Percentiles rank a stretch among this genome's conserved stretches.
These are phyloP conservation scores for Rhamnella rubrinervis DNA, from an alignment of 331 rosid species.

Conservation along the genomic window DNA sequence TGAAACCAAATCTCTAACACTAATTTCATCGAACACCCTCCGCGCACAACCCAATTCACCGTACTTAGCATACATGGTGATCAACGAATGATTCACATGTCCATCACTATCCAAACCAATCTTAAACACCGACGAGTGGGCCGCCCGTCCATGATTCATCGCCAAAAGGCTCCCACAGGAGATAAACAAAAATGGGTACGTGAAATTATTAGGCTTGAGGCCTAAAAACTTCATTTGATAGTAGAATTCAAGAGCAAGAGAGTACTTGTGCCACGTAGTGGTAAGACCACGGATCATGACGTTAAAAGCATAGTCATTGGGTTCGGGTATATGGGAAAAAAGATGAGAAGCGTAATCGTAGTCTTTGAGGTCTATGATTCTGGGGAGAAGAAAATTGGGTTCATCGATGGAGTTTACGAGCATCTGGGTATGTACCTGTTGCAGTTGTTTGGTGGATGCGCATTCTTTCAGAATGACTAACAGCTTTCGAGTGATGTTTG, in stretches of 20 bases:
- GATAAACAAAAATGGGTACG: conserved; percentile 73
- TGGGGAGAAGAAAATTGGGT: conserved; percentile 65
- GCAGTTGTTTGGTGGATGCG: conserved; percentile 35
- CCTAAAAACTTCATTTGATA: conserved; percentile 47
- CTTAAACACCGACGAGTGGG: conserved; percentile 48
- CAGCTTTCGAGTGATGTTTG: conserved; percentile 22
- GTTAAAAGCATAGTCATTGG: conserved; percentile 66
- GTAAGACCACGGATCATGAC: conserved; percentile 78
- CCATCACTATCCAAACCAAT: conserved; percentile 49
- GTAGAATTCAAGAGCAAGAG: conserved; percentile 49
- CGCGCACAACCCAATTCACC: conserved; percentile 49
- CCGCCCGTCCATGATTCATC: conserved; percentile 37
- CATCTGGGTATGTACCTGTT: conserved; percentile 72
- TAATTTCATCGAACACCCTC: conserved; percentile 71
- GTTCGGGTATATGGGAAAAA: conserved; percentile 47
- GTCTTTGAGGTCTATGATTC: conserved; percentile 51
- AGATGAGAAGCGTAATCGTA: conserved; percentile 51
- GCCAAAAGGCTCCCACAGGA: conserved; percentile 55
- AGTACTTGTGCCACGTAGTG: conserved; percentile 58
- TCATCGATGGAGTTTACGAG: conserved; percentile 48
- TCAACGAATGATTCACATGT: conserved; percentile 56
- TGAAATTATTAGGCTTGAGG: conserved; percentile 52
- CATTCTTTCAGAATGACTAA: conserved; percentile 46
- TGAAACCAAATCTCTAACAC: conserved; percentile 55
- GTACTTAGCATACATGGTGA: conserved; percentile 63